Evolutionary conservation across 768 basidiomycete genomes (phyloP).

Genomic region (Fomitopsis pulvina): DNA sequence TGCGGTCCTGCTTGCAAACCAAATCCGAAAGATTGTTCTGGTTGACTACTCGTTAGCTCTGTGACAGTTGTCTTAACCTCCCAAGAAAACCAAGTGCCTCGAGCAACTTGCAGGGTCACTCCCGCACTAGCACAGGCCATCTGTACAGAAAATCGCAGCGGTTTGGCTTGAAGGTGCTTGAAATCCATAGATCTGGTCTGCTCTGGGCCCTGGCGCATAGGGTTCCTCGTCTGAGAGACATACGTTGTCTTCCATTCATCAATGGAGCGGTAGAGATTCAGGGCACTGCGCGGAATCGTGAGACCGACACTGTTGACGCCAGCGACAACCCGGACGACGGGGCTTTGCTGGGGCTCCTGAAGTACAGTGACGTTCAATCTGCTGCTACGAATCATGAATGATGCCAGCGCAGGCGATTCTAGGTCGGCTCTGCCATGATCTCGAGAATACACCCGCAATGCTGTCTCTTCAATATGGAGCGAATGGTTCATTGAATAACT

Average conservation of each 20-base stretch:
- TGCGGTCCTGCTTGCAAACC: conserved; percentile 63
- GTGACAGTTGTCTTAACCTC: conserved; percentile 44
- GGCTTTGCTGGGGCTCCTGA: conserved; percentile 35
- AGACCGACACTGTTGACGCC: conserved; percentile 41
- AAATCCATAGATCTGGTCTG: conserved; percentile 19
- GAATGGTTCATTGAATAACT: conserved; percentile 41
- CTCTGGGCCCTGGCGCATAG: conserved; percentile 27
- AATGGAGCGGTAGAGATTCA: conserved; percentile 69
- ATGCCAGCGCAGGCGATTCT: conserved; percentile 44
- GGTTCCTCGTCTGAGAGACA: conserved; percentile 60
- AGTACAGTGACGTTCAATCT: conserved; percentile 41
- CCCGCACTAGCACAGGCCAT: conserved; percentile 43
- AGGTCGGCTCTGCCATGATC: too few species aligned
- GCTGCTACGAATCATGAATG: conserved; percentile 41
- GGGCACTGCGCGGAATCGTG: conserved; percentile 73
- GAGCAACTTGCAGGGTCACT: conserved; percentile 76
- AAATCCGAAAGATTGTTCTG: too few species aligned
- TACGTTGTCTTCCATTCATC: conserved; percentile 83
- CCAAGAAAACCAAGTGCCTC: conserved; percentile 84
- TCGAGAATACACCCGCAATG: conserved; percentile 54
- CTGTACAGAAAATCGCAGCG: conserved; percentile 40
- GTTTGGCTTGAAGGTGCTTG: background rate
- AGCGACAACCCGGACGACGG: conserved; percentile 37
- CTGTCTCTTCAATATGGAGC: conserved; percentile 43
- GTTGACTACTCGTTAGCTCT: conserved; percentile 44